Percentiles rank a stretch among this genome's conserved stretches.
These are phyloP conservation scores for Nepenthes mirabilis DNA, from an alignment of 148 eudicot genomes.

Conservation along the genomic window DNA sequence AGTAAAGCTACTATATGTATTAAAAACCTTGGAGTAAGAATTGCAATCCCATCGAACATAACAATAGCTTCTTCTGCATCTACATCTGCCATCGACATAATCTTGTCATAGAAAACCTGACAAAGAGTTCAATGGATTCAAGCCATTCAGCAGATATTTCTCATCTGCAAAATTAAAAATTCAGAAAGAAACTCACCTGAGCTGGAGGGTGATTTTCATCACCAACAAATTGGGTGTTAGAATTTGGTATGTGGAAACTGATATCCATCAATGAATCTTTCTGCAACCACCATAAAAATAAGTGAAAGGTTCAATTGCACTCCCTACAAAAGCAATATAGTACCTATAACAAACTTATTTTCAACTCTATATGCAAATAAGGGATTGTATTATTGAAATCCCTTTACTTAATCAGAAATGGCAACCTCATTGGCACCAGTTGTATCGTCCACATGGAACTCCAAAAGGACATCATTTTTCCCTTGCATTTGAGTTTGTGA, in stretches of 20 bases:
- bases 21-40: constrained; percentile 86
- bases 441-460: constrained; percentile 94
- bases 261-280: constrained; percentile 99
- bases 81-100: constrained; percentile 89
- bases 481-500: constrained; percentile 95
- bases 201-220: constrained; percentile 89
- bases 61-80: constrained; percentile 92
- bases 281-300: constrained; percentile 20
- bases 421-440: constrained; percentile 95
- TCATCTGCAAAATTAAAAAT: neutral
- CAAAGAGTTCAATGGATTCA: neutral
- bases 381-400: neutral
- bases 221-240: constrained; percentile 93
- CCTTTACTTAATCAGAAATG: neutral
- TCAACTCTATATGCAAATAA: neutral
- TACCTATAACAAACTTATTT: neutral
- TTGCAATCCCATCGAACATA: constrained; percentile 79
- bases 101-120: constrained; percentile 84
- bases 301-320: neutral
- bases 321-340: too few relatives aligned
- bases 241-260: constrained; percentile 84
- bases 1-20: neutral
- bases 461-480: constrained; percentile 86
- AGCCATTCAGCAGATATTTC: neutral
- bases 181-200: constrained; percentile 38